Evolutionary conservation across 2,329 filamentous ascomycete species (phyloP).

Genomic region (Aureobasidium melanogenum): DNA sequence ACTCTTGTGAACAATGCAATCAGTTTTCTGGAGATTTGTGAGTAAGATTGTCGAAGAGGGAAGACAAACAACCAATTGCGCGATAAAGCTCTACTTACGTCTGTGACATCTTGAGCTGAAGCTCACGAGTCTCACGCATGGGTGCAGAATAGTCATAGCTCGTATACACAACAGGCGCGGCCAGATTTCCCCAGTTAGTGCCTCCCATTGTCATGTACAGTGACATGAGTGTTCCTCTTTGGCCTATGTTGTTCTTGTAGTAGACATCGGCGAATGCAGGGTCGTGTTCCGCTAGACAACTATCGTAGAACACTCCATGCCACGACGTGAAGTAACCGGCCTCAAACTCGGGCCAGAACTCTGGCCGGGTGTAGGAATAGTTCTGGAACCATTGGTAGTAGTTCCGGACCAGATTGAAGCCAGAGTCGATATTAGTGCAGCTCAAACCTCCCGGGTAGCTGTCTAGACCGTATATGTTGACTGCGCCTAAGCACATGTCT

Average conservation of each 20-base stretch:
- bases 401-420: conserved; percentile 40
- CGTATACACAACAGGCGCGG: conserved; percentile 47
- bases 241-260: conserved; percentile 54
- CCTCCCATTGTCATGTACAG: conserved; percentile 34
- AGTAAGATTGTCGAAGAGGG: neutral
- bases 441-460: conserved; percentile 51
- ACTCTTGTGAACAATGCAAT: conserved; percentile 52
- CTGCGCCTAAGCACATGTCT: neutral
- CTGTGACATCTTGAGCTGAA: conserved; percentile 54
- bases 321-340: conserved; percentile 54
- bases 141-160: conserved; percentile 58
- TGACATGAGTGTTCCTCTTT: conserved; percentile 43
- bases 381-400: conserved; percentile 36
- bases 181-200: conserved; percentile 54
- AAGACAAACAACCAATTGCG: neutral
- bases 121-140: conserved; percentile 49
- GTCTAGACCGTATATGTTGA: conserved; percentile 44
- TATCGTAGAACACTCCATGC: conserved; percentile 43
- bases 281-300: conserved; percentile 45
- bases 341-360: conserved; percentile 52
- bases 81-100: conserved; percentile 26
- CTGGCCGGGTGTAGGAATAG: conserved; percentile 38
- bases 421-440: conserved; percentile 51
- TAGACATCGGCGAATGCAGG: conserved; percentile 55
- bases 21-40: conserved; percentile 35